Conservation (phyloP, 495 filamentous ascomycete genomes). For the Talaromyces adpressus region DNA sequence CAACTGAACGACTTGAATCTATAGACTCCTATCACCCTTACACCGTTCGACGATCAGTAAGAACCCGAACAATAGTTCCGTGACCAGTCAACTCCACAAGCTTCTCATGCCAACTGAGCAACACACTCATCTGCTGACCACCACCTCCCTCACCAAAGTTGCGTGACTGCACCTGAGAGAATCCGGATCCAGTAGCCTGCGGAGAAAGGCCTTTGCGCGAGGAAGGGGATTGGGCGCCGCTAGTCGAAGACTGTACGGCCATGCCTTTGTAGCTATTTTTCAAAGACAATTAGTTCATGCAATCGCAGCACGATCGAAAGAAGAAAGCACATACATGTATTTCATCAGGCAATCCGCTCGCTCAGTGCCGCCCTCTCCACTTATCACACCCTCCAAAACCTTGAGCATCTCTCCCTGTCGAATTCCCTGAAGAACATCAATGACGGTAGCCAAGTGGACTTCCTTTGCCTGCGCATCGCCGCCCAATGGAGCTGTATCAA, state of each 20-base stretch:
- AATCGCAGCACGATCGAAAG: constrained; percentile 5
- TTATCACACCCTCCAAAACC: constrained; percentile 69
- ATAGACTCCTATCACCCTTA: constrained; percentile 31
- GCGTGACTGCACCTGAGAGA: constrained; percentile 71
- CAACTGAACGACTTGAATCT: constrained; percentile 12
- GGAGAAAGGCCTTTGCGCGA: constrained; percentile 57
- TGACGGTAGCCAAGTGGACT: constrained; percentile 69
- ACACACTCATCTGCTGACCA: constrained; percentile 83
- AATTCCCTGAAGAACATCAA: constrained; percentile 84
- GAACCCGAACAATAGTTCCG: constrained; percentile 80
- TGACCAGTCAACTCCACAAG: constrained; percentile 81
- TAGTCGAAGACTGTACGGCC: constrained; percentile 39
- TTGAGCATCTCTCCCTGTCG: constrained; percentile 86
- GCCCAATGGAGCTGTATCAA: constrained; percentile 70
- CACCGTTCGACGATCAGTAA: constrained; percentile 88
- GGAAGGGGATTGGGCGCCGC: constrained; percentile 27
- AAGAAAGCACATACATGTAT: constrained; percentile 33
- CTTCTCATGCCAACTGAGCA: constrained; percentile 96
- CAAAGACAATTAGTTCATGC: not conserved
- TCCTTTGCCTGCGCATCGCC: constrained; percentile 76
- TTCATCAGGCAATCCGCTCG: constrained; percentile 47
- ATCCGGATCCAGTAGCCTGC: constrained; percentile 64
- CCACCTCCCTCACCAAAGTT: constrained; percentile 67
- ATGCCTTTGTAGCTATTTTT: constrained; percentile 73
- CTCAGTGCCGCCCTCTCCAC: constrained; percentile 63